A percentile compares a stretch with the other conserved stretches of the same genome.
Evolutionary conservation across 768 basidiomycete species (phyloP).

Genomic region (Hypholoma sublateritium): DNA sequence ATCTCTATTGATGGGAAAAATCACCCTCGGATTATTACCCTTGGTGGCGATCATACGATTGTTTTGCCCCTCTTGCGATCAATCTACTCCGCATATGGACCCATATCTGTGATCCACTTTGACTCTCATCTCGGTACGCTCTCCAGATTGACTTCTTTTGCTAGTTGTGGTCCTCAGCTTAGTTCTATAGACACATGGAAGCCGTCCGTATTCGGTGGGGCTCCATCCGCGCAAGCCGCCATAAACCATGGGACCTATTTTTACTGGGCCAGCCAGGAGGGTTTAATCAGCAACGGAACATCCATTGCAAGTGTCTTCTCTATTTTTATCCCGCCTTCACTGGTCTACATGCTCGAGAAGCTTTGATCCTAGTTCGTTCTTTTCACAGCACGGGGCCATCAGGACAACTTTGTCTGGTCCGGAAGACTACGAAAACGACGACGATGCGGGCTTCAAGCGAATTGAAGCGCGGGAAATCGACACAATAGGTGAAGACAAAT

Average conservation of each 20-base stretch:
- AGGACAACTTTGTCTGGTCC: slow-evolving; percentile 79
- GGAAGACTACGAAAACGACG: slow-evolving; percentile 77
- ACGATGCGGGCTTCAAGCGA: slow-evolving; percentile 75
- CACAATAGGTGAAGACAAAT: slow-evolving; percentile 53
- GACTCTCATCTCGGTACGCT: slow-evolving; percentile 66
- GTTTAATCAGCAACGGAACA: slow-evolving; percentile 72
- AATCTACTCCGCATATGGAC: slow-evolving; percentile 73
- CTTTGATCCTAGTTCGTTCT: slow-evolving; percentile 76
- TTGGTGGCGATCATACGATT: slow-evolving; percentile 90
- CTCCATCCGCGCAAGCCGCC: slow-evolving; percentile 67
- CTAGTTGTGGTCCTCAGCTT: background rate
- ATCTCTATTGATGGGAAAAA: slow-evolving; percentile 68
- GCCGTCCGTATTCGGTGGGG: slow-evolving; percentile 71
- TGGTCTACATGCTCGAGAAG: slow-evolving; percentile 24
- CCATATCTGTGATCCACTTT: slow-evolving; percentile 83
- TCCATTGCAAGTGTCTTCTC: slow-evolving; percentile 76
- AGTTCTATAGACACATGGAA: slow-evolving; percentile 63
- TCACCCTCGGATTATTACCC: slow-evolving; percentile 79
- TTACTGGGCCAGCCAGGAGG: slow-evolving; percentile 85
- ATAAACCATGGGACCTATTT: slow-evolving; percentile 92
- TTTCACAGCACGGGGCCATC: slow-evolving; percentile 79
- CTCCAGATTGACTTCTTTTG: background rate
- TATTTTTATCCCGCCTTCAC: slow-evolving; percentile 17
- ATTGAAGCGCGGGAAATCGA: slow-evolving; percentile 88
- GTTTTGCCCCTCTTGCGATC: slow-evolving; percentile 63